A percentile compares a stretch with the other conserved stretches of the same genome.
Evolutionary conservation across 495 filamentous ascomycete genomes (phyloP).

Genomic region (Penicillium mononematosum): DNA sequence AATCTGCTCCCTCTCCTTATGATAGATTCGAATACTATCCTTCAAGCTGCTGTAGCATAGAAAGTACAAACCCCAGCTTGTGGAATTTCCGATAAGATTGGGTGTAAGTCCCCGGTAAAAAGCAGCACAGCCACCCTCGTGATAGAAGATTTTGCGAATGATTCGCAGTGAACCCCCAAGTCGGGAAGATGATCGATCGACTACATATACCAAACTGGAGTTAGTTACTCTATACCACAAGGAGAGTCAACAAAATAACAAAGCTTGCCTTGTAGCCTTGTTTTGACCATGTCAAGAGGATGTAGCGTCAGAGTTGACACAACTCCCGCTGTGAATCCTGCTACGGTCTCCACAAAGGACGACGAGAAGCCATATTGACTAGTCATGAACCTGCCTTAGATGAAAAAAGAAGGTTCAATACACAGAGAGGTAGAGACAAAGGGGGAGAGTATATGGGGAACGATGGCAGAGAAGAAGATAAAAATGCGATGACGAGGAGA

Average conservation of each 20-base stretch:
- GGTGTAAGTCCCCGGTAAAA: slow-evolving; percentile 88
- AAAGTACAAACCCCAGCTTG: slow-evolving; percentile 93
- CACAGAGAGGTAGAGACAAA: not conserved
- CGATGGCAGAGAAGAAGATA: not conserved
- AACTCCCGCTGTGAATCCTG: slow-evolving; percentile 85
- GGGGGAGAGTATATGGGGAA: not conserved
- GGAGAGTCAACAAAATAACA: not conserved
- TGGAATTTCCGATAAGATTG: slow-evolving; percentile 87
- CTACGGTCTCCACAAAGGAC: slow-evolving; percentile 82
- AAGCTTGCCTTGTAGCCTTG: slow-evolving; percentile 76
- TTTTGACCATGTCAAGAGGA: slow-evolving; percentile 94
- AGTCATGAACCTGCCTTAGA: slow-evolving; percentile 41
- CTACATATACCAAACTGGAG: slow-evolving; percentile 21
- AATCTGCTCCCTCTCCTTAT: slow-evolving; percentile 15
- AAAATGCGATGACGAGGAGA: not conserved
- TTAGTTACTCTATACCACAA: not conserved
- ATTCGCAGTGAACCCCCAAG: slow-evolving; percentile 56
- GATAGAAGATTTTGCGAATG: slow-evolving; percentile 50
- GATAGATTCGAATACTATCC: slow-evolving; percentile 35
- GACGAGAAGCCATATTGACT: slow-evolving; percentile 58
- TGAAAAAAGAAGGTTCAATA: not conserved
- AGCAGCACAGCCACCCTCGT: slow-evolving; percentile 61
- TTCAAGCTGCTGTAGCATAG: slow-evolving; percentile 64
- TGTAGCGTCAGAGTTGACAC: slow-evolving; percentile 68
- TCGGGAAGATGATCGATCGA: slow-evolving; percentile 43